Evolutionary conservation across 768 basidiomycete genomes (phyloP), one percentile per base, ranked within the genome.

Genomic region (Tylopilus subfusipes): DNA sequence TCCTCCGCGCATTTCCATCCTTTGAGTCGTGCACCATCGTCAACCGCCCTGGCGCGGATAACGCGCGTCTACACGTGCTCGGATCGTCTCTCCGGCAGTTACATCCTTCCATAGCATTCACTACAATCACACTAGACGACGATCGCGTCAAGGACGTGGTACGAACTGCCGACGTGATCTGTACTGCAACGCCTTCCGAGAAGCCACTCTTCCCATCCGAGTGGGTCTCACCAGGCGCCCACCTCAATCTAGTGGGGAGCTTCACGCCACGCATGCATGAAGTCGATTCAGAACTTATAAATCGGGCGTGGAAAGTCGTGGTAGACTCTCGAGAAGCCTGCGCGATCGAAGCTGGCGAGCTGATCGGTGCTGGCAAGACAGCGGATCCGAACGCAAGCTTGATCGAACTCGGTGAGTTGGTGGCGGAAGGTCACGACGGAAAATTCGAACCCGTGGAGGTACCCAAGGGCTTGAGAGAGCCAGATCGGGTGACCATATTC

Each of bases 201-300:
- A 56, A 51, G 2, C 85, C 93, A 1, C 78, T 95, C 3, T 91
- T 95, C 67, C 81, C 83, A 3, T 81, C 83, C 0, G 63, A 75
- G 0, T 85, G 83, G 77, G 82, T 92, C 12, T 72, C 75, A 4
- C 67, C 78, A 2, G 83, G 84, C 0, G 78, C 87, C 0, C 88
- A 90, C 59, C 61, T 95, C 31, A 82, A 91, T 52, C 73, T 94
- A 3, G 81, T 92, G 25, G 92, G 93, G 6, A 90, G 88, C 52
- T 95, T 90, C 64, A 93, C 78, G 18, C 88, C 88, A 1, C 64
- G 72, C 3, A 96, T 95, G 93, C 78, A 76, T 40, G 93, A 96
- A 66, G 80, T 93, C 8, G 84, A 88, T 25, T 66, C 62, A 0
- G 73, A 70, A 0, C 75, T 93, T 14, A 68, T 94, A 12, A 63